These are phyloP conservation scores for Suillus subluteus DNA, from an alignment of 768 basidiomycete species.

Conservation along the genomic window DNA sequence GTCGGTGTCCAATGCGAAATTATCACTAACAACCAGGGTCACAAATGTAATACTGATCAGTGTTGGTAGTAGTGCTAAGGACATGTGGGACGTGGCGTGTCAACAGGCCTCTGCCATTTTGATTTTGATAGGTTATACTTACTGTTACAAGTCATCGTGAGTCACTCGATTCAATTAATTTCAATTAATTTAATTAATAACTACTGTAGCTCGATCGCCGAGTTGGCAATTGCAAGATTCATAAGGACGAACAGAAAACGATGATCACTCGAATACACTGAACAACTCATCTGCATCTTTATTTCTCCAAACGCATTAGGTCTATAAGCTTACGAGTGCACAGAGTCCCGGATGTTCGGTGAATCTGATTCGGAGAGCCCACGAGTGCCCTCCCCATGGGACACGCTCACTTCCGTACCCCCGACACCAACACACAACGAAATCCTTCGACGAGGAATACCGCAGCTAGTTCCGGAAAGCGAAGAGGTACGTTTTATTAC, in stretches of 20 bases:
- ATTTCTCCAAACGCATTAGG: background rate
- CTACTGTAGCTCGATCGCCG: too few species aligned
- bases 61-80: too few species aligned
- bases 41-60: too few species aligned
- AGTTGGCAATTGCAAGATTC: too few species aligned
- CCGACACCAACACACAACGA: constrained; percentile 40
- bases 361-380: constrained; percentile 83
- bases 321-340: background rate
- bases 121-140: too few species aligned
- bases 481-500: constrained; percentile 51
- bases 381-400: constrained; percentile 83
- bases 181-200: too few species aligned
- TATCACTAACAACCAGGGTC: too few species aligned
- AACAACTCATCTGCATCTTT: constrained; percentile 9
- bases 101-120: too few species aligned
- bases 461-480: constrained; percentile 74
- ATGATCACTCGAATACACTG: constrained; percentile 64
- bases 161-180: too few species aligned
- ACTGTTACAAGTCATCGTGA: too few species aligned
- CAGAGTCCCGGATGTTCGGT: constrained; percentile 62
- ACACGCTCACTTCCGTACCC: constrained; percentile 65
- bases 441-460: constrained; percentile 43
- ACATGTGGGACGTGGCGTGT: too few species aligned
- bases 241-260: constrained; percentile 17
- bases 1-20: too few species aligned